Percentiles rank a stretch among this genome's conserved stretches.
phyloP scores from a whole-genome alignment of 75 land plant genomes.

The Sequoiadendron giganteum region DNA sequence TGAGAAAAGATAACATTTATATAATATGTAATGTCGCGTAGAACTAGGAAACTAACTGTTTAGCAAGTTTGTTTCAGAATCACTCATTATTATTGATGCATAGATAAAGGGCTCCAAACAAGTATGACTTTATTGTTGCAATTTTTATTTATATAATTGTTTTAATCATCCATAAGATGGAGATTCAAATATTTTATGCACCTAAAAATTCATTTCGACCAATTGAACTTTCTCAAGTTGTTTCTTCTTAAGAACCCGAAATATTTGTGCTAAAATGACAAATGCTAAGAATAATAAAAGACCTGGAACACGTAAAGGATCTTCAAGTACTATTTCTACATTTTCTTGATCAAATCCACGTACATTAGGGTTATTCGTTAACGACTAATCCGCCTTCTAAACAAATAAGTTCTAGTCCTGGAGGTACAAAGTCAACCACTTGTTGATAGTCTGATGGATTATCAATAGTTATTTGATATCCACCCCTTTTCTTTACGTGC shows the following conservation, averaged over 20 bases:
- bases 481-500: too few species aligned
- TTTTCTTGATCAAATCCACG: background rate
- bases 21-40: too few species aligned
- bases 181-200: background rate
- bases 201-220: background rate
- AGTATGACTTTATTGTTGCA: too few species aligned
- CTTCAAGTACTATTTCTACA: slow-evolving; percentile 12
- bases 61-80: too few species aligned
- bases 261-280: slow-evolving; percentile 1
- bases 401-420: background rate
- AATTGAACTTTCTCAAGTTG: slow-evolving; percentile 13
- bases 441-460: background rate
- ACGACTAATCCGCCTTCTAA: background rate
- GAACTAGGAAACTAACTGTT: too few species aligned
- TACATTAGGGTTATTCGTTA: slow-evolving; percentile 9
- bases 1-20: too few species aligned
- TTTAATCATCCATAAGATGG: too few species aligned
- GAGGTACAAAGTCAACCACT: background rate
- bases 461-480: slow-evolving; percentile 4
- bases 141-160: too few species aligned
- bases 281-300: background rate
- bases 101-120: too few species aligned
- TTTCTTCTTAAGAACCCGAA: slow-evolving; percentile 3
- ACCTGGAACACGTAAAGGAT: background rate
- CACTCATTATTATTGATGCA: too few species aligned